Conservation (phyloP, 345 rosid species). For the Gossypium thurberi region DNA sequence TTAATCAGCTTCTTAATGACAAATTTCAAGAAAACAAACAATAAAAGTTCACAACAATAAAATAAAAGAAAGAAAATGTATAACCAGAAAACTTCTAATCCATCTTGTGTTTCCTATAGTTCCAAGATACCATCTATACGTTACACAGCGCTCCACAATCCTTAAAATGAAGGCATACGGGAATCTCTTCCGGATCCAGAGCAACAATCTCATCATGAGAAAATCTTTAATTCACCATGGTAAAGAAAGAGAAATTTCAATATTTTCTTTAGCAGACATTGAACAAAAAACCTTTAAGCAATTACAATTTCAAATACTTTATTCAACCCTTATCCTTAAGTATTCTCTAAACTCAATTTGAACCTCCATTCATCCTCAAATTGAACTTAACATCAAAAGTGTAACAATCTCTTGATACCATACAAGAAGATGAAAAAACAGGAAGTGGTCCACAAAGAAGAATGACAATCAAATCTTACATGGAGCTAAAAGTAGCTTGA, state of each 20-base stretch:
- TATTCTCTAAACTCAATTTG: background rate
- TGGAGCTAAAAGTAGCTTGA: background rate
- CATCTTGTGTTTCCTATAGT: background rate
- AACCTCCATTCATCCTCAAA: background rate
- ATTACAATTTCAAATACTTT: background rate
- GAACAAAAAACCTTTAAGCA: background rate
- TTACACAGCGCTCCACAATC: background rate
- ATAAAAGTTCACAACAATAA: background rate
- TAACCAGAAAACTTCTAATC: background rate
- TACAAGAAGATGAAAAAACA: background rate
- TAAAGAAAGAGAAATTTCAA: background rate
- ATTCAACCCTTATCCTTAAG: background rate
- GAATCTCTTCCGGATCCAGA: background rate
- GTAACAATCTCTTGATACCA: background rate
- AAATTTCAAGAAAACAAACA: background rate
- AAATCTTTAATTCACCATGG: background rate
- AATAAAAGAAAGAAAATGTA: background rate
- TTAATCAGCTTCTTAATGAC: background rate
- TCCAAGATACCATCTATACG: background rate
- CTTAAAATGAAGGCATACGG: background rate
- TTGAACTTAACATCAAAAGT: background rate
- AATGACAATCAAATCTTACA: background rate
- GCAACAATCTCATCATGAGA: background rate
- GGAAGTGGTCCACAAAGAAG: background rate
- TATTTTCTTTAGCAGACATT: background rate